Conservation (phyloP, 495 filamentous ascomycete genomes). For the Lasiosphaeria ovina region DNA sequence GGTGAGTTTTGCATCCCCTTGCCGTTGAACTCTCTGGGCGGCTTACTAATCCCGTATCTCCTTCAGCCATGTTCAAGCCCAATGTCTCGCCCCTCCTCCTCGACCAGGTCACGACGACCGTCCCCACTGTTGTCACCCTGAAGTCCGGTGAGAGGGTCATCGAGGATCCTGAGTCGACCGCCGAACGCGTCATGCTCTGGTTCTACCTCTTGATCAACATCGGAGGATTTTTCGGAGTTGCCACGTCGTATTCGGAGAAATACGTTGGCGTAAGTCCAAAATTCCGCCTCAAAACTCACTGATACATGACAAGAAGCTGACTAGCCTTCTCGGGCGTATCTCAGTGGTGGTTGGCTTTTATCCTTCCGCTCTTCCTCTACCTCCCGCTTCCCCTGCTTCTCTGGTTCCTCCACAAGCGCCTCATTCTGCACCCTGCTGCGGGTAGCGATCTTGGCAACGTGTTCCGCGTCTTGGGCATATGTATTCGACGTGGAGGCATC, state of each 20-base stretch:
- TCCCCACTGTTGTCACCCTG: constrained; percentile 44
- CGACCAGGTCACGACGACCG: constrained; percentile 55
- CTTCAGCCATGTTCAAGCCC: constrained; percentile 58
- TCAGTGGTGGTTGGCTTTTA: constrained; percentile 66
- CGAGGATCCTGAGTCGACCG: constrained; percentile 57
- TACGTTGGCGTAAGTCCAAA: constrained; percentile 46
- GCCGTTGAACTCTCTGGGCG: not conserved
- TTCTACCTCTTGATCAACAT: constrained; percentile 68
- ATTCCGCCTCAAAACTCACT: not conserved
- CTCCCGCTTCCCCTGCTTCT: constrained; percentile 55
- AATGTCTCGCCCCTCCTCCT: constrained; percentile 62
- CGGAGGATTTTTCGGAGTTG: constrained; percentile 58
- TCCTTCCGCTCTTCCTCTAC: constrained; percentile 64
- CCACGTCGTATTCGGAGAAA: constrained; percentile 48
- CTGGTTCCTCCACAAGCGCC: constrained; percentile 50
- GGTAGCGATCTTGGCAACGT: constrained; percentile 56
- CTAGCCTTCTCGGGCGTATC: not conserved
- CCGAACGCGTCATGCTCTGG: constrained; percentile 62
- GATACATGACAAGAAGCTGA: not conserved
- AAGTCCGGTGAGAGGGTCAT: constrained; percentile 54
- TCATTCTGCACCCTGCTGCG: constrained; percentile 49
- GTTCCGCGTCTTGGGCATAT: constrained; percentile 51
- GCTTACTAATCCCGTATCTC: not conserved
- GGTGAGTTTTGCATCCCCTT: constrained; percentile 52
- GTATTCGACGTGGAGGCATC: constrained; percentile 56